Base-by-base conservation (phyloP, 2,329 filamentous ascomycete genomes). In the Ophiocordyceps camponoti-saundersi region DNA sequence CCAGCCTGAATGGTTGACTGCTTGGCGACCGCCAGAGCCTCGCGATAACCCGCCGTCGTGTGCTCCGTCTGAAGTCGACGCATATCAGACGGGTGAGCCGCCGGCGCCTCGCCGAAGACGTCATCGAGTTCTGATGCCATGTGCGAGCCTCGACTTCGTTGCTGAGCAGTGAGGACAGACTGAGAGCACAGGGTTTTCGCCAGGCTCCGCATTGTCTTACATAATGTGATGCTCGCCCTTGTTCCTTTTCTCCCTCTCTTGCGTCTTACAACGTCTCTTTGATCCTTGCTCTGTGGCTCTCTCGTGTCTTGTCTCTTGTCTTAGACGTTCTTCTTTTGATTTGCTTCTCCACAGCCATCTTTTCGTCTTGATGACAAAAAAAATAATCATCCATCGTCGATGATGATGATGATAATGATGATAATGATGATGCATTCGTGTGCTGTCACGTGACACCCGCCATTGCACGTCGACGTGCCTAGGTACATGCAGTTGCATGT, bases 41-140 rank as follows among this genome's bases (percentile, higher is more conserved):
- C 89, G 49, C 90, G 82, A 65, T 96, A 96, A 20, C 92, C 92
- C 39, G 85, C 80, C 8, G 85, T 95, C 46, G 79, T 75, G 61
- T 95, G 87, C 47, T 84, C 80, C 41, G 77, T 73, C 55, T 83
- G 79, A 16, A 95, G 73, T 22, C 83, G 79, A 20, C 75, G 78
- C 45, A 92, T 74, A 55, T 94, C 88, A 58, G 69, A 75, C 30
- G 67, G 69, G 47, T 76, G 68, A 46, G 52, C 40, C n/a, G 49
- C 42, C 41, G 49, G 44, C 26, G 50, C 55, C 2, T 56, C 57
- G 23, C 61, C 61, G 51, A 64, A 66, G 42, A 66, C 61, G 46
- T 66, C 63, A 44, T 65, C 63, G 6, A 66, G 48, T 39, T 39
- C 34, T 39, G 16, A 16, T 18, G 34, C 34, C 34, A 39, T 39